Conservation (phyloP, 345 rosid genomes). For the Eucalyptus rudis region DNA sequence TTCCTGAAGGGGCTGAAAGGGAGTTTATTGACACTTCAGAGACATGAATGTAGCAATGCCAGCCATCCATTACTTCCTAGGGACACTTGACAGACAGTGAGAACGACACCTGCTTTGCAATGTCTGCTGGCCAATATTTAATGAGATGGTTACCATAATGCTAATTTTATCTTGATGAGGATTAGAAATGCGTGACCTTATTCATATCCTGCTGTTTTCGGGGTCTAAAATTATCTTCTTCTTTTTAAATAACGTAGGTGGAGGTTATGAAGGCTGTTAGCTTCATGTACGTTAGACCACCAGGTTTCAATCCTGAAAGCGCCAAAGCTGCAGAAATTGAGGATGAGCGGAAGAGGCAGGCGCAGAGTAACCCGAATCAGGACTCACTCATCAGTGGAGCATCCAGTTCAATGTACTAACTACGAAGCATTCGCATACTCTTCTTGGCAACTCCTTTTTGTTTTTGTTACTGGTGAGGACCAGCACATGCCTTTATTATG, state of each 20-base stretch:
- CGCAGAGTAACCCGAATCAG: slow-evolving; percentile 9
- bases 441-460: background rate
- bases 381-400: slow-evolving; percentile 5
- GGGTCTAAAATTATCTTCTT: background rate
- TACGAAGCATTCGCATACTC: background rate
- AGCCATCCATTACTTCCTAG: background rate
- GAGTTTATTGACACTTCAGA: background rate
- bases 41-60: background rate
- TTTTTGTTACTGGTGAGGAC: background rate
- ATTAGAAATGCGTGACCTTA: background rate
- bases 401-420: slow-evolving; percentile 32
- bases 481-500: background rate
- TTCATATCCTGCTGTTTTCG: background rate
- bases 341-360: slow-evolving; percentile 31
- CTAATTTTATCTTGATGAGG: background rate
- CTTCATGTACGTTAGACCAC: slow-evolving; percentile 96
- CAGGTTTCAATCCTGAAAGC: slow-evolving; percentile 91
- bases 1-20: background rate
- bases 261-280: slow-evolving; percentile 96
- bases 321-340: slow-evolving; percentile 91
- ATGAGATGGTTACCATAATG: background rate
- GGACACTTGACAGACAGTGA: background rate
- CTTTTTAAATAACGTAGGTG: slow-evolving; percentile 17
- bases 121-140: background rate
- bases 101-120: background rate